A percentile compares a stretch with the other conserved stretches of the same genome.
These are phyloP conservation scores for Cyamopsis tetragonoloba DNA, from an alignment of 306 rosid genomes.

Conservation along the genomic window DNA sequence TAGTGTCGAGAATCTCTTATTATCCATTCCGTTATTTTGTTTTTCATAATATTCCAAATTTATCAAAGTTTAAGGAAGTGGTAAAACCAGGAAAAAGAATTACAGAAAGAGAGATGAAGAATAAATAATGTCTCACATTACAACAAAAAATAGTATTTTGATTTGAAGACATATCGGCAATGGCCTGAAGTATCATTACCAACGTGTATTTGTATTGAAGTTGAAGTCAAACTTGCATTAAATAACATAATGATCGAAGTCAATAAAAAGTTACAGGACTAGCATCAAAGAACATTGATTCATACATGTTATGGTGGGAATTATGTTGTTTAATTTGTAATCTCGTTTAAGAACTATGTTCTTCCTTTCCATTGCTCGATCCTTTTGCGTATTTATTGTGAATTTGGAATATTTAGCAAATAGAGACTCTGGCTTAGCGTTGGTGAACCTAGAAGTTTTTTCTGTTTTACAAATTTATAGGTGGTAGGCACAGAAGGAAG, in stretches of 20 bases:
- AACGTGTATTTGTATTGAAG: background rate
- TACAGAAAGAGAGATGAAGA: background rate
- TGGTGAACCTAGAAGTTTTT: background rate
- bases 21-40: background rate
- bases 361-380: background rate
- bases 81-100: background rate
- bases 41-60: background rate
- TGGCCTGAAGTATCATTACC: background rate
- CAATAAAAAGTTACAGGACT: background rate
- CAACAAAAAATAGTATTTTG: background rate
- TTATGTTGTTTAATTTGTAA: background rate
- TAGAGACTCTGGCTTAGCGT: background rate
- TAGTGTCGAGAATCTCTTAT: background rate
- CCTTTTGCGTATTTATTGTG: background rate
- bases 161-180: background rate
- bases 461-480: slow-evolving; percentile 35
- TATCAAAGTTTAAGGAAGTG: background rate
- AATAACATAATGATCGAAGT: background rate
- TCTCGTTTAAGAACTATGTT: background rate
- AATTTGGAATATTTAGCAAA: background rate
- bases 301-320: background rate
- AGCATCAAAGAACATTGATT: slow-evolving; percentile 5
- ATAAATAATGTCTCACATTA: background rate
- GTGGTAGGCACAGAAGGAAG: slow-evolving; percentile 50
- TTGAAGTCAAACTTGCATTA: background rate